Evolutionary conservation across 2,329 filamentous ascomycete species (phyloP).

Genomic region (Colletotrichum sp.): DNA sequence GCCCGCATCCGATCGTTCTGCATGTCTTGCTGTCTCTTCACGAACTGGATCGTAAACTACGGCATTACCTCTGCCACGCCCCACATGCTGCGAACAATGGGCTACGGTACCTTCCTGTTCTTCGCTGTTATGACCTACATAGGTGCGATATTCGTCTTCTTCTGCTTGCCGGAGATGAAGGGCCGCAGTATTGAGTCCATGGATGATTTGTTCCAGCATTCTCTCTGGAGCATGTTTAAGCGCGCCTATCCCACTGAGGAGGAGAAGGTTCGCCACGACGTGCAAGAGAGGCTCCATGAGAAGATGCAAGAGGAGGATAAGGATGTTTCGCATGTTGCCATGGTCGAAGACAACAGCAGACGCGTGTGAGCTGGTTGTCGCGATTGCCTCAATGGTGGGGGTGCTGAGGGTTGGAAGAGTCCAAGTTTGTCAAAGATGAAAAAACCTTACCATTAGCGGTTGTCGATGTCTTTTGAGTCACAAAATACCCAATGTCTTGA

Average conservation of each 20-base stretch:
- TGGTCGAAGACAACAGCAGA: neutral
- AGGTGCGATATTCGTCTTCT: constrained; percentile 43
- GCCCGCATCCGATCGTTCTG: constrained; percentile 31
- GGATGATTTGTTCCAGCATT: constrained; percentile 49
- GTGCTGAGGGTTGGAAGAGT: neutral
- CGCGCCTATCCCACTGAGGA: constrained; percentile 57
- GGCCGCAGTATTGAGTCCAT: constrained; percentile 54
- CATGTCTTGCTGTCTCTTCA: constrained; percentile 27
- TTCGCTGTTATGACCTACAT: constrained; percentile 13
- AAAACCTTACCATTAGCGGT: neutral
- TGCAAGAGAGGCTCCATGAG: neutral
- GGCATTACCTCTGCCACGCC: constrained; percentile 33
- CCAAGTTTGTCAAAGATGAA: neutral
- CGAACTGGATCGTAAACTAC: constrained; percentile 37
- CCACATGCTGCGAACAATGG: constrained; percentile 22
- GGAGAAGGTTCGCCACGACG: constrained; percentile 9
- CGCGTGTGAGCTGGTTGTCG: neutral
- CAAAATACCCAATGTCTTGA: neutral
- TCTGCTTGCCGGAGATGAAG: constrained; percentile 56
- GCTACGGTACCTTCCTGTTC: constrained; percentile 20
- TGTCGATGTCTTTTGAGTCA: neutral
- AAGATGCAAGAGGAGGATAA: neutral
- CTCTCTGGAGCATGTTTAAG: constrained; percentile 44
- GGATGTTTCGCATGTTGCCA: neutral
- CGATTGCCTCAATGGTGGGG: neutral